These are phyloP conservation scores for Wickerhamiella infanticola DNA, from an alignment of 1,139 yeast species.

Conservation along the genomic window DNA sequence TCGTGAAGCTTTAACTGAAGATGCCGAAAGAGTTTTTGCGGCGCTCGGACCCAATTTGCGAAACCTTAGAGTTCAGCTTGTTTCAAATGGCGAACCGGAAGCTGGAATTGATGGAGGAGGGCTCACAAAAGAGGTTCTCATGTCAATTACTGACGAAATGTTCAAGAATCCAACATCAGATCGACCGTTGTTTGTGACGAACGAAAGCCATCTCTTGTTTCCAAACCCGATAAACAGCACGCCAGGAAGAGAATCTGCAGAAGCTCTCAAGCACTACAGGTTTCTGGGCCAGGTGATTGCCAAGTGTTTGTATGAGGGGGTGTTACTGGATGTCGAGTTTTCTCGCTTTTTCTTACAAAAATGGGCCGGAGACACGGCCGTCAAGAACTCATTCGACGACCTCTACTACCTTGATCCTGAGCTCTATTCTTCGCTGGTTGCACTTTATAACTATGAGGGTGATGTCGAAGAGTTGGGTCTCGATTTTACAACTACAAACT, in stretches of 20 bases:
- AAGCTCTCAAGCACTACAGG: conserved; percentile 16
- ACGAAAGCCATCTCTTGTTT: conserved; percentile 45
- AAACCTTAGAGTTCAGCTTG: conserved; percentile 47
- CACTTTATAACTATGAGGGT: conserved; percentile 40
- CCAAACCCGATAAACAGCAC: conserved; percentile 51
- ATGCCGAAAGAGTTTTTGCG: conserved; percentile 50
- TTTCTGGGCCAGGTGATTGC: conserved; percentile 77
- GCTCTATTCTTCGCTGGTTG: conserved; percentile 48
- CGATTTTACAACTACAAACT: conserved; percentile 45
- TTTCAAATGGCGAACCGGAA: conserved; percentile 57
- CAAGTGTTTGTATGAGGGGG: conserved; percentile 75
- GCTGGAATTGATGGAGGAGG: conserved; percentile 98
- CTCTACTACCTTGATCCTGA: conserved; percentile 54
- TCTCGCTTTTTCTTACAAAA: conserved; percentile 76
- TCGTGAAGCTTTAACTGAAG: conserved; percentile 54
- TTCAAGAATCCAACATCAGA: conserved; percentile 25
- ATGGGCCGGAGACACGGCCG: conserved; percentile 33
- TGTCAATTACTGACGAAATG: conserved; percentile 56
- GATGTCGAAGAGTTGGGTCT: conserved; percentile 50
- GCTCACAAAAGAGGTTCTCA: conserved; percentile 76
- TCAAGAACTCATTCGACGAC: conserved; percentile 61
- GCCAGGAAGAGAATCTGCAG: neutral
- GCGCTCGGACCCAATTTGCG: conserved; percentile 39
- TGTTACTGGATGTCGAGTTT: conserved; percentile 67
- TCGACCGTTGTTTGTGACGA: conserved; percentile 35